A percentile compares a stretch with the other conserved stretches of the same genome.
Conservation (phyloP, 495 filamentous ascomycete genomes). For the Neurospora tetraspora region DNA sequence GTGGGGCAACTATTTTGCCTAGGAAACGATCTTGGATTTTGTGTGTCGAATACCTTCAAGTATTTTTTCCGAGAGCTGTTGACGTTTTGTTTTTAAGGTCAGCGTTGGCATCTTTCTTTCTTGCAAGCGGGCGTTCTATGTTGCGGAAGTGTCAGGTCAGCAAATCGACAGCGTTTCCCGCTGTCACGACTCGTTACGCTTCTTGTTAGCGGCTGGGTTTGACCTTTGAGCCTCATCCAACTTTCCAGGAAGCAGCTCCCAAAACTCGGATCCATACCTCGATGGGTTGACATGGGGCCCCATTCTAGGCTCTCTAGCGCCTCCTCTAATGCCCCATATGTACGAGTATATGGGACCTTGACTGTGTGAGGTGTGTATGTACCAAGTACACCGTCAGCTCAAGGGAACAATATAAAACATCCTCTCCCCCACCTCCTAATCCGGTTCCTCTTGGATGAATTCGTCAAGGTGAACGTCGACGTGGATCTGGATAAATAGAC, state of each 20-base stretch:
- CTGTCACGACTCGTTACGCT: background rate
- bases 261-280: background rate
- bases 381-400: background rate
- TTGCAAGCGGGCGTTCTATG: background rate
- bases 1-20: background rate
- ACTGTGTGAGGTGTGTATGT: background rate
- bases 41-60: background rate
- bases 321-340: background rate
- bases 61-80: background rate
- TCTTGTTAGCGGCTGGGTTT: background rate
- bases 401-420: background rate
- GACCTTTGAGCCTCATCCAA: background rate
- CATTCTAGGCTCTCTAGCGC: background rate
- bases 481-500: background rate
- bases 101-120: background rate
- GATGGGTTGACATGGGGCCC: background rate
- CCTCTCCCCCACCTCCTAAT: background rate
- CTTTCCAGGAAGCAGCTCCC: background rate
- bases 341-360: background rate
- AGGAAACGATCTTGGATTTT: background rate
- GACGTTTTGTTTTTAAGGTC: background rate
- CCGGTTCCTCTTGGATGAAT: background rate
- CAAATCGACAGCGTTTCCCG: background rate
- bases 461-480: background rate
- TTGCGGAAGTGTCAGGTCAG: background rate